These are phyloP conservation scores for Creolimax fragrantissima DNA, from an alignment of 78 protist species.

Conservation along the genomic window DNA sequence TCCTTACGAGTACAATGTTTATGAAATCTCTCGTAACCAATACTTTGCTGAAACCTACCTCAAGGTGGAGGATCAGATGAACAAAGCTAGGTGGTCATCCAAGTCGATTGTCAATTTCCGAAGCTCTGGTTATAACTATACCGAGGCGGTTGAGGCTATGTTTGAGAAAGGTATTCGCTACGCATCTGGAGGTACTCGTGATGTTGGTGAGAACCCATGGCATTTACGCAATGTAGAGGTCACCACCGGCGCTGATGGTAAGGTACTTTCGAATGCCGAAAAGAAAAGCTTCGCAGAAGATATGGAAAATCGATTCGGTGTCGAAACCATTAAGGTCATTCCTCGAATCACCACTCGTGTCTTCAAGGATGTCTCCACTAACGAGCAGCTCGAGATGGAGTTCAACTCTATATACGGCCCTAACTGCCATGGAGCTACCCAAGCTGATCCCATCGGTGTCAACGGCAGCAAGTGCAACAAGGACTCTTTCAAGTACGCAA, in stretches of 20 bases:
- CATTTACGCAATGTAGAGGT: neutral
- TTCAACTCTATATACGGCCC: conserved; percentile 22
- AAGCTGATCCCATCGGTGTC: neutral
- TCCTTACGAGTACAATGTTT: neutral
- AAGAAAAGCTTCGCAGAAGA: neutral
- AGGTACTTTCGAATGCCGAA: neutral
- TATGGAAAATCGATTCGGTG: neutral
- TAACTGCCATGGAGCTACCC: neutral
- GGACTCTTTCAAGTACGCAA: neutral
- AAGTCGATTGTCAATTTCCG: neutral
- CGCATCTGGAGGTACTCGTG: neutral
- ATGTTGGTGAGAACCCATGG: neutral
- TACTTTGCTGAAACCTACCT: neutral
- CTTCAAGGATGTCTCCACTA: neutral
- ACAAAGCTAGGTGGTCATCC: neutral
- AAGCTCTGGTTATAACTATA: neutral
- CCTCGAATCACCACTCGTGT: neutral
- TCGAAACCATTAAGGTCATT: neutral
- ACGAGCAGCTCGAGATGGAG: neutral
- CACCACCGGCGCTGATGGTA: neutral
- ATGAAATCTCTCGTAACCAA: neutral
- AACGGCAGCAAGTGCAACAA: neutral
- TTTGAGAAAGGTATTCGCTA: neutral
- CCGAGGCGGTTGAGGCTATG: conserved; percentile 17
- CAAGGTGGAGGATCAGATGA: neutral